Conservation (phyloP, 2,329 filamentous ascomycete species). For the Apiospora aurea region DNA sequence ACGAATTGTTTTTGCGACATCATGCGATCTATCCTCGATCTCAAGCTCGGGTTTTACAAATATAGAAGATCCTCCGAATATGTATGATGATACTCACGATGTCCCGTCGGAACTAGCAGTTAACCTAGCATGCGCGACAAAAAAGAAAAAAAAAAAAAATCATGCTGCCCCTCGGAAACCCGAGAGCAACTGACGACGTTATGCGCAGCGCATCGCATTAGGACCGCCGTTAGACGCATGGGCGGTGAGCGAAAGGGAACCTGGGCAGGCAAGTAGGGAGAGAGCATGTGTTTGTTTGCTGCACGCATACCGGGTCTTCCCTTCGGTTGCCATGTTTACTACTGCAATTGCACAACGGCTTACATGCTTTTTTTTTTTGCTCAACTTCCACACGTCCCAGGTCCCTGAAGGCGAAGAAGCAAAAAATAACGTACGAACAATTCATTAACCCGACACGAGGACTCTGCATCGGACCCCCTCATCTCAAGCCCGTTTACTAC, state of each 20-base stretch:
- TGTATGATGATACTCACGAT: neutral
- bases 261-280: neutral
- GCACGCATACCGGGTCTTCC: neutral
- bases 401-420: conserved; percentile 12
- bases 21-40: neutral
- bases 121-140: neutral
- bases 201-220: conserved; percentile 10
- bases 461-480: neutral
- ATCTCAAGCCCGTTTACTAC: neutral
- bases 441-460: conserved; percentile 8
- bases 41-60: neutral
- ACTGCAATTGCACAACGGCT: neutral
- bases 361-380: neutral
- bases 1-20: neutral
- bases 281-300: conserved; percentile 3
- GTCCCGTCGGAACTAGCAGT: neutral
- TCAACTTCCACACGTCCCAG: neutral
- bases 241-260: neutral
- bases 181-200: conserved; percentile 14
- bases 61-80: neutral
- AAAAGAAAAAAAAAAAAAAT: neutral
- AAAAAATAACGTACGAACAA: neutral
- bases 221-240: neutral
- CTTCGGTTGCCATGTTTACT: neutral
- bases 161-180: conserved; percentile 1